Percentiles rank a stretch among this genome's conserved stretches.
These are phyloP conservation scores for Trichomonas tenax DNA, from an alignment of 208 protist genomes.

Conservation along the genomic window DNA sequence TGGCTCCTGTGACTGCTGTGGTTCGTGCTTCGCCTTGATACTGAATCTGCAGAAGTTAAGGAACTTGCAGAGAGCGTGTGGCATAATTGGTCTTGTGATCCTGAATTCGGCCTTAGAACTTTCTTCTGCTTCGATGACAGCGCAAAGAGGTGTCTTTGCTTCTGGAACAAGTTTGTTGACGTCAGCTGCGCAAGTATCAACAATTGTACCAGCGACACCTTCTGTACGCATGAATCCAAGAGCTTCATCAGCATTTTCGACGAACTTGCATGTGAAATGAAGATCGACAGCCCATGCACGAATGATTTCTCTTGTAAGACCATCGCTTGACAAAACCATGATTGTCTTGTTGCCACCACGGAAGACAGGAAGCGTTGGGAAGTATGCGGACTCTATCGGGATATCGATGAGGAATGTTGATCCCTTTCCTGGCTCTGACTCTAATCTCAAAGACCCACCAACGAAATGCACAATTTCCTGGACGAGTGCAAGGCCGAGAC, in stretches of 20 bases:
- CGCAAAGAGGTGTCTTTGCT: background rate
- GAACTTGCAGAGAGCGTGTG: background rate
- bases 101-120: background rate
- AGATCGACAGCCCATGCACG: background rate
- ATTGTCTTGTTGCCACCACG: background rate
- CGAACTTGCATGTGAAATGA: background rate
- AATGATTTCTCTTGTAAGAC: background rate
- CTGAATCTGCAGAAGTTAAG: background rate
- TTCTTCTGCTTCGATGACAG: background rate
- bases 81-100: background rate
- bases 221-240: background rate
- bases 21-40: background rate
- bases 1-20: background rate
- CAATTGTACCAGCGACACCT: background rate
- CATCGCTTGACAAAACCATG: background rate
- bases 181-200: background rate
- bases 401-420: background rate
- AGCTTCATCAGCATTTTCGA: background rate
- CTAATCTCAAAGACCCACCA: constrained; percentile 30
- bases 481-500: constrained; percentile 43
- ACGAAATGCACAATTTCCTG: constrained; percentile 41
- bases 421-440: constrained; percentile 18
- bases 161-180: background rate
- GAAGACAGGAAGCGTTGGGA: background rate
- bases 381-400: background rate